These are phyloP conservation scores for Leccinum subgranulosum DNA, from an alignment of 768 basidiomycete species.

Conservation along the genomic window DNA sequence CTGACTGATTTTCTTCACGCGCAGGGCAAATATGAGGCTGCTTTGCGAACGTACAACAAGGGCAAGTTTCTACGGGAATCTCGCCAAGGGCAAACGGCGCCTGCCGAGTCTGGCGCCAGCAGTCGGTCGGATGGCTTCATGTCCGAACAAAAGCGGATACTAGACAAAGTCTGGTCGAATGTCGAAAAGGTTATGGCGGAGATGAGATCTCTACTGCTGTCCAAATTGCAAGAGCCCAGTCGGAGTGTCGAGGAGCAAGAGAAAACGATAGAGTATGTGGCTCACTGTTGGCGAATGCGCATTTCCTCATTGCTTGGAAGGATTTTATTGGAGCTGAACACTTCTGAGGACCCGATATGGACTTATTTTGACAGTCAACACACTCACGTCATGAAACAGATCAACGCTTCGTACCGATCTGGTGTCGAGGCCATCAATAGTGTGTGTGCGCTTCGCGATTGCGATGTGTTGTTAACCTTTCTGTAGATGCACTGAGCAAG, in stretches of 20 bases:
- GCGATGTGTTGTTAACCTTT: neutral
- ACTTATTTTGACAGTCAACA: constrained; percentile 94
- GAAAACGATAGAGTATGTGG: constrained; percentile 87
- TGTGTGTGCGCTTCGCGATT: constrained; percentile 19
- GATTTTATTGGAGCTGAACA: constrained; percentile 82
- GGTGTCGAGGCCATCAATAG: constrained; percentile 51
- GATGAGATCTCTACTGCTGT: constrained; percentile 74
- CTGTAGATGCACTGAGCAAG: constrained; percentile 47
- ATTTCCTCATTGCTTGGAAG: constrained; percentile 40
- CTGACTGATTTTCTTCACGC: neutral
- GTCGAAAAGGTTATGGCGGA: constrained; percentile 95
- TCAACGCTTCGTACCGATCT: constrained; percentile 59
- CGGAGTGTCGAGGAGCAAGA: constrained; percentile 91
- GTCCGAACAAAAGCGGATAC: constrained; percentile 85
- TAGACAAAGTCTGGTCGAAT: constrained; percentile 94
- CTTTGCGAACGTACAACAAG: constrained; percentile 95
- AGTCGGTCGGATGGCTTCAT: constrained; percentile 46
- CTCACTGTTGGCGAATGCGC: neutral
- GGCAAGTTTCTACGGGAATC: constrained; percentile 88
- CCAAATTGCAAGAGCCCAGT: constrained; percentile 76
- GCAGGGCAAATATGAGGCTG: constrained; percentile 91
- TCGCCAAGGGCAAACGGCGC: constrained; percentile 81
- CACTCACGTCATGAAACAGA: constrained; percentile 74
- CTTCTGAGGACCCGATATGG: constrained; percentile 91
- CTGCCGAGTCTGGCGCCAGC: constrained; percentile 62